Conservation (phyloP, 208 protist genomes). For the Trypanosoma platydactyli region DNA sequence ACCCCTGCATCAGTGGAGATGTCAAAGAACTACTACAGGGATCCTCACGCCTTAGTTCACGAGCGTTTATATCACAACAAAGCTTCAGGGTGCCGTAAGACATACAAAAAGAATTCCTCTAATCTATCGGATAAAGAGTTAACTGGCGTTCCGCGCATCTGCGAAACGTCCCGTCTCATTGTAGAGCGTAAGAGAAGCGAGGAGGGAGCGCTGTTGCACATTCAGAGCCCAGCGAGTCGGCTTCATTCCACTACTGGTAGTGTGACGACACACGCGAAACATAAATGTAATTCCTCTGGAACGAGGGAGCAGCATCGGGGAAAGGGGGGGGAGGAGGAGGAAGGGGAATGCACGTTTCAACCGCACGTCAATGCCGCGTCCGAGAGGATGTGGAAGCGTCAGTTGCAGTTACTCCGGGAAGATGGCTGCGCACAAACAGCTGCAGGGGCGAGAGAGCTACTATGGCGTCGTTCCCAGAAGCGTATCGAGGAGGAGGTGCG, state of each 20-base stretch:
- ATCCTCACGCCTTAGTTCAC: slow-evolving; percentile 33
- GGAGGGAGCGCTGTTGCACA: neutral
- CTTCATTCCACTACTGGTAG: slow-evolving; percentile 6
- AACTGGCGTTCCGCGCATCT: slow-evolving; percentile 36
- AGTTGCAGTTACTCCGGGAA: slow-evolving; percentile 40
- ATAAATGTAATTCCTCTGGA: neutral
- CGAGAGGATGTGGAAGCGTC: slow-evolving; percentile 47
- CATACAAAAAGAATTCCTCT: neutral
- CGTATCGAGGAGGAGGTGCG: slow-evolving; percentile 41
- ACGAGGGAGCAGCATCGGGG: neutral
- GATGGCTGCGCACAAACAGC: slow-evolving; percentile 39
- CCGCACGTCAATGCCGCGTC: slow-evolving; percentile 48
- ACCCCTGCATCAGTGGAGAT: slow-evolving; percentile 42
- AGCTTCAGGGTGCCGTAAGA: slow-evolving; percentile 31
- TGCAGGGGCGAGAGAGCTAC: slow-evolving; percentile 50
- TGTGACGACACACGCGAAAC: neutral
- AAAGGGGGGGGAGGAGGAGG: slow-evolving; percentile 28
- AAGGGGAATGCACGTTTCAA: slow-evolving; percentile 46
- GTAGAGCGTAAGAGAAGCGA: slow-evolving; percentile 41
- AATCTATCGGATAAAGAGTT: slow-evolving; percentile 4
- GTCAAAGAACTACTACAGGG: slow-evolving; percentile 45
- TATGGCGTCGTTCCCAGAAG: slow-evolving; percentile 61
- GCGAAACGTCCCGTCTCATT: slow-evolving; percentile 45
- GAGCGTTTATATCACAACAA: slow-evolving; percentile 60
- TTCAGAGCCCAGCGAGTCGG: slow-evolving; percentile 10